Conservation (phyloP, 169 alveolate genomes). For the Plasmodium blacklocki region DNA sequence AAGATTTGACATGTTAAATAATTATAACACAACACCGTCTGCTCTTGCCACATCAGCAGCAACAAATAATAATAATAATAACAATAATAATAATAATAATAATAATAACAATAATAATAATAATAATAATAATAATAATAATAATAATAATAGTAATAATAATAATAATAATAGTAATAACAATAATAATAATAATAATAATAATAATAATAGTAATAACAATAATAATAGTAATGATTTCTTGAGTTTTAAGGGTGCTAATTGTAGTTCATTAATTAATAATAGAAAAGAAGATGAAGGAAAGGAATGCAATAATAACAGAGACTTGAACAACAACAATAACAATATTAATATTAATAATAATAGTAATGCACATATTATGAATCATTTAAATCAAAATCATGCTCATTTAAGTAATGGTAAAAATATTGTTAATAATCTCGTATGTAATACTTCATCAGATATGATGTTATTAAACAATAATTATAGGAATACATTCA, state of each 20-base stretch:
- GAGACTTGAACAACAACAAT: not conserved
- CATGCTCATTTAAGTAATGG: constrained; percentile 4
- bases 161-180: constrained; percentile 7
- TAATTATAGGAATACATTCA: too few species aligned
- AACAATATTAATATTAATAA: not conserved
- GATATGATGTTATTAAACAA: too few species aligned
- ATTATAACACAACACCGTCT: constrained; percentile 9
- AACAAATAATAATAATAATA: not conserved
- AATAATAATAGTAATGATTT: constrained; percentile 18
- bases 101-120: not conserved
- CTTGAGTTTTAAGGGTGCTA: constrained; percentile 9
- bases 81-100: not conserved
- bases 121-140: constrained; percentile 10
- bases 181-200: not conserved
- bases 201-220: constrained; percentile 1
- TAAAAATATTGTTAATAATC: not conserved
- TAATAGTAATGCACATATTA: constrained; percentile 1
- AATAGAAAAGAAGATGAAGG: constrained; percentile 36
- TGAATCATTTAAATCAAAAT: not conserved
- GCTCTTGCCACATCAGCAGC: not conserved
- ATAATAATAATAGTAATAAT: constrained; percentile 3
- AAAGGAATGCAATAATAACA: constrained; percentile 3
- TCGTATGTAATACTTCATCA: not conserved
- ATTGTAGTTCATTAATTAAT: constrained; percentile 22
- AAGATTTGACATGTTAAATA: constrained; percentile 37